Evolutionary conservation across 805 yeast genomes (phyloP), one percentile per base, ranked within the genome.

Genomic region (Metschnikowia corniflorae): DNA sequence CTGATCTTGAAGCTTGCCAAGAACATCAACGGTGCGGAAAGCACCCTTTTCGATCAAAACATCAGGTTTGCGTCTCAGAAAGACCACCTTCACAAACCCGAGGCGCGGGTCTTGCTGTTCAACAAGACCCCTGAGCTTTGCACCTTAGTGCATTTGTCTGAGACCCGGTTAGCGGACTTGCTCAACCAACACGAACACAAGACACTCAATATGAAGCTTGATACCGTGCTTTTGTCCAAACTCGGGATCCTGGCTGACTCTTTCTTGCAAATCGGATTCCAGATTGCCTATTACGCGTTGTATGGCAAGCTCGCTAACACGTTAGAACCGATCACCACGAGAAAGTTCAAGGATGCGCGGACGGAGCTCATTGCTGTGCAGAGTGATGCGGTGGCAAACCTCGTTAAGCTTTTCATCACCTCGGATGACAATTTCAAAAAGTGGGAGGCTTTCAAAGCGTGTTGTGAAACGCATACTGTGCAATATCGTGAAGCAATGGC

Each of bases 331-430:
- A 72, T 77, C 18, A 78, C 88, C 5, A 83, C 89, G 1, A 66
- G 94, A 42, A 69, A 69, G 41, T 84, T 82, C 57, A 68, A 68
- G 42, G 80, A 80, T 53, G 71, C 88, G 5, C 71, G 94, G 48
- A 80, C 88, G 0, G 86, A 82, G 43, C 70, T 82, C 16, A 67
- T 82, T 27, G 76, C 84, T 16, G 67, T 82, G 26, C 91, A 82
- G 50, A 76, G 72, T 46, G 80, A 75, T 14, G 45, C 58, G 17
- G 60, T 75, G 39, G 53, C 70, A 33, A 61, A 69, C 43, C 61
- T 75, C 41, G 82, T 82, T 35, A 87, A 82, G 53, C 50, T 71
- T 1, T 84, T 77, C 52, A 78, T 83, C 29, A 77, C 87, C 16
- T 77, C 73, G 35, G 60, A 77, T 1, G 52, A 73, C 4, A 55